Conservation (phyloP, 257 asterid genomes). For the Coffea eugenioides region DNA sequence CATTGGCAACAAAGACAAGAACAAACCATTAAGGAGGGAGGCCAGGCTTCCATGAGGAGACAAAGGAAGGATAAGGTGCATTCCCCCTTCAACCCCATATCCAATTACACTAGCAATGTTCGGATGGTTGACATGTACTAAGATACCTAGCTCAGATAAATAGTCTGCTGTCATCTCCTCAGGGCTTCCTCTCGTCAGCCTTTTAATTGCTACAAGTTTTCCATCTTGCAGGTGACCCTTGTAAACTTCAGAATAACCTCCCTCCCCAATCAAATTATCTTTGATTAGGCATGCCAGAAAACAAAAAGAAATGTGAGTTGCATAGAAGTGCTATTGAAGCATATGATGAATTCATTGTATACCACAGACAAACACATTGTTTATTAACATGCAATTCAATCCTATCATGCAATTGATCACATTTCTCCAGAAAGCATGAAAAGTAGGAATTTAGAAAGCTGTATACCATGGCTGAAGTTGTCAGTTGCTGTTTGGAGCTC, state of each 20-base stretch:
- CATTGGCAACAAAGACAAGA: conserved; percentile 8
- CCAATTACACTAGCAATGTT: conserved; percentile 84
- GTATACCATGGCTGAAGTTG: conserved; percentile 64
- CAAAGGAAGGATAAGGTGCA: conserved; percentile 96
- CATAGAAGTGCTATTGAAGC: not conserved
- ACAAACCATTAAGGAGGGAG: conserved; percentile 61
- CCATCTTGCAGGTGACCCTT: conserved; percentile 80
- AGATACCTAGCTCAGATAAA: conserved; percentile 88
- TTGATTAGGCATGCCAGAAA: conserved; percentile 4
- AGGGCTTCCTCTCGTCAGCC: conserved; percentile 73
- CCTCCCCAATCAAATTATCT: conserved; percentile 88
- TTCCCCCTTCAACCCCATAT: conserved; percentile 95
- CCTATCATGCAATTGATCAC: not conserved
- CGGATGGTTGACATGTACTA: conserved; percentile 92
- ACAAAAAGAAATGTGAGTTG: not conserved
- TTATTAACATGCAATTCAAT: too few relatives aligned
- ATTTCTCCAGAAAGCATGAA: not conserved
- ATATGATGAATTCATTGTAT: not conserved
- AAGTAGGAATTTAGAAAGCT: not conserved
- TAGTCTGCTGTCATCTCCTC: conserved; percentile 95
- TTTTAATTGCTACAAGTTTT: conserved; percentile 73
- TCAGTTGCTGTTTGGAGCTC: conserved; percentile 70
- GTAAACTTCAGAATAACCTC: conserved; percentile 95
- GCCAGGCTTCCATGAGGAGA: conserved; percentile 92
- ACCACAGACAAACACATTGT: not conserved